Evolutionary conservation across 2,329 filamentous ascomycete species (phyloP), one percentile per base, ranked within the genome.

Genomic region (Hypoxylon sp.): DNA sequence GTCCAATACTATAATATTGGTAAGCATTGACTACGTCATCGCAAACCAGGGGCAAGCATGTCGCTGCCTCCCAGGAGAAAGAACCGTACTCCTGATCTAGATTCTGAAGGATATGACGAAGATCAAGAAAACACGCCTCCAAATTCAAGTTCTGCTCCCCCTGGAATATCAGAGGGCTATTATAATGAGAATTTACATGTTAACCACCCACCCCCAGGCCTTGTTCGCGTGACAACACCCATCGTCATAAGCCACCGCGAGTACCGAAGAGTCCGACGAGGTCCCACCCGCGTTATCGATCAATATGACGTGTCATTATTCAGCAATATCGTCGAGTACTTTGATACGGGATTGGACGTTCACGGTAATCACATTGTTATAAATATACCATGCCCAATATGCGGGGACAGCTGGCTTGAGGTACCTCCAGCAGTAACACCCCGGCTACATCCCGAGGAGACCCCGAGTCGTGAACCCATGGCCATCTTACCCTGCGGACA

Each of bases 401-500:
- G 73, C 14, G 1, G n/a, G 1, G 37, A 54, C 1, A 11, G 7
- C n/a, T 58, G 43, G 39, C 70, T 74, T 1, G 29, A 29, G 14
- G 53, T 73, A 7, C 59, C 67, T 1, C 1, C 7, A 3, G 1
- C 2, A 1, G 43, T 67, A 6, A 41, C 46, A 4, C 56, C 52
- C 3, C 12, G 5, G 3, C 19, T 23, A 16, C 14, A 6, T 1
- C 43, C 34, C 14, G 53, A 47, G 1, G 39, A 37, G 1, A 12
- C 5, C 3, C 2, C 2, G 5, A 5, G 2, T 3, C 8, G 14
- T 8, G 25, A 50, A 19, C 46, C 14, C 4, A 54, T 74, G 2
- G n/a, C 56, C 0, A 61, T 74, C 0, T 21, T 74, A 0, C 72
- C 73, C 0, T 74, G 73, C 21, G 72, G 72, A 0, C 73, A 74